Evolutionary conservation across 495 filamentous ascomycete species (phyloP), one percentile per base, ranked within the genome.

Genomic region (Lepraria neglecta): DNA sequence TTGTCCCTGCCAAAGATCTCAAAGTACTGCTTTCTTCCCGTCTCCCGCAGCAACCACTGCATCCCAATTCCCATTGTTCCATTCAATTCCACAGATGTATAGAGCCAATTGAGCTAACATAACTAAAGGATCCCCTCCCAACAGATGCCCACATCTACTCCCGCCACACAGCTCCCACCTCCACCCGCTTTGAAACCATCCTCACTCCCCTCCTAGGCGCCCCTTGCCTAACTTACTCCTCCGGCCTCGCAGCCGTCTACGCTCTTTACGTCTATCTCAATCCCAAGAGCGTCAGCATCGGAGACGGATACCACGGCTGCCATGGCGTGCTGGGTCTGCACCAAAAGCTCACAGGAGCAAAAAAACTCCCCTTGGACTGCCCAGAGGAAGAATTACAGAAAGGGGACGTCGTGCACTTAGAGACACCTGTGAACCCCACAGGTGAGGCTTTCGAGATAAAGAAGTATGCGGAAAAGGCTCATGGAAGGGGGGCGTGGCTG

Each of bases 371-470:
- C 2, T 78, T 94, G 12, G 78, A 87, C 67, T 85, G 83, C 48
- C 59, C 77, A 0, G 72, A 78, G 3, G 74, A 78, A 38, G 73
- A 79, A 19, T 78, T 92, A 10, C 74, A 80, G 15, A 70, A 77
- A 1, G 94, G 92, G 17, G 94, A 98, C 72, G 76, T 97, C 9
- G 82, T 98, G 43, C 91, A 95, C 71, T 75, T 98, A 43, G 94
- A 97, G 72, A 96, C 91, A 1, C 94, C 94, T 0, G 73, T 96
- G 24, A 97, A 98, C 72, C 94, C 94, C 0, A 83, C 85, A 14
- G 94, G 94, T 50, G 86, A 84, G 52, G 91, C 92, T 9, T 83
- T 79, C 64, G 78, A 87, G 63, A 87, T 98, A 33, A 74, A 72
- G 31, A 69, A 72, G 19, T 92, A 82, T 71, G 91, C 90, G 1